Percentiles rank a stretch among this genome's conserved stretches.
Conservation (phyloP, 768 basidiomycete genomes). For the Cytidiella melzeri region DNA sequence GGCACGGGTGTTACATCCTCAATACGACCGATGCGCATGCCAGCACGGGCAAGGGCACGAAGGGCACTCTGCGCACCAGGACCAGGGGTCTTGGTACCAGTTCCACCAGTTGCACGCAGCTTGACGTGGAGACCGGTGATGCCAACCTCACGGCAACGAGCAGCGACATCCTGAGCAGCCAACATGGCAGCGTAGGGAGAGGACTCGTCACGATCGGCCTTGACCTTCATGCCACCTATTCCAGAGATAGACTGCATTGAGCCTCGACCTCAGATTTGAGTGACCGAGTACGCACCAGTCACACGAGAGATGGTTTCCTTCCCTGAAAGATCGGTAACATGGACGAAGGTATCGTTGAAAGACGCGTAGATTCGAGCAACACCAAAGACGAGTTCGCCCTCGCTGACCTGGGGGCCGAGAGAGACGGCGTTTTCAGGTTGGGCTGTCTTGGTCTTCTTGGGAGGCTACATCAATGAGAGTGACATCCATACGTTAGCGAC, state of each 20-base stretch:
- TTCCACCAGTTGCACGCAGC: constrained; percentile 96
- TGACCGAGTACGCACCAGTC: constrained; percentile 60
- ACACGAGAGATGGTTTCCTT: constrained; percentile 99
- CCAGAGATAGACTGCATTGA: background rate
- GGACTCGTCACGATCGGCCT: constrained; percentile 99
- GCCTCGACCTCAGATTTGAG: background rate
- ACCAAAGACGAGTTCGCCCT: constrained; percentile 96
- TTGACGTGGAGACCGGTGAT: constrained; percentile 99
- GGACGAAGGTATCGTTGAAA: constrained; percentile 99
- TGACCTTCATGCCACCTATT: constrained; percentile 98
- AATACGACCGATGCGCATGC: constrained; percentile 97
- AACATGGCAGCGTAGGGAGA: constrained; percentile 97
- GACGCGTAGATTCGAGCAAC: constrained; percentile 99
- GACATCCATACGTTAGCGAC: constrained; percentile 44
- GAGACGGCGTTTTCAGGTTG: constrained; percentile 82
- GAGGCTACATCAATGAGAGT: constrained; percentile 45
- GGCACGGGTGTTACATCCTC: constrained; percentile 98
- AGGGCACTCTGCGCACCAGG: constrained; percentile 98
- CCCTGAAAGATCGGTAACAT: constrained; percentile 97
- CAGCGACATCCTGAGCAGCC: constrained; percentile 94
- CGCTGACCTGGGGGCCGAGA: constrained; percentile 92
- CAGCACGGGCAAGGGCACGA: constrained; percentile 95
- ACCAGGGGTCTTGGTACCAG: constrained; percentile 97
- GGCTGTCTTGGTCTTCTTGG: constrained; percentile 74
- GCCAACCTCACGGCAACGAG: constrained; percentile 96